Conservation (phyloP, 495 filamentous ascomycete species). For the Neurospora tetraspora region DNA sequence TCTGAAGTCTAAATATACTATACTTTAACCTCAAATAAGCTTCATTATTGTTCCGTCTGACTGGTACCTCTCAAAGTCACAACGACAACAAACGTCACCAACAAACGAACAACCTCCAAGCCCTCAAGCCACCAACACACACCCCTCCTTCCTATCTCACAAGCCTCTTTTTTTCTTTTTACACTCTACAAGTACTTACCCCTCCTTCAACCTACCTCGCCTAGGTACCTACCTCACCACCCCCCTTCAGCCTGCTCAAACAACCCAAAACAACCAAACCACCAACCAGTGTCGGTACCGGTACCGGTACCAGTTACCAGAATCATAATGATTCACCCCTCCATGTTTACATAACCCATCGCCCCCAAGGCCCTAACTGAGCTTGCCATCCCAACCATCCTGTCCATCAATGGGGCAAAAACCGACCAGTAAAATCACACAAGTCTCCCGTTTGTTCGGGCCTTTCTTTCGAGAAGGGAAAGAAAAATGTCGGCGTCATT, state of each 20-base stretch:
- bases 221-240: not conserved
- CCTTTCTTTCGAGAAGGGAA: not conserved
- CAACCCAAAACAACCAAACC: not conserved
- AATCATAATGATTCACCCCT: not conserved
- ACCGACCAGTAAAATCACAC: not conserved
- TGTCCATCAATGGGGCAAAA: not conserved
- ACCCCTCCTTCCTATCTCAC: not conserved
- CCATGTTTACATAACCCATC: not conserved
- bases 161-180: not conserved
- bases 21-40: not conserved
- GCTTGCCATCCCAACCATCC: not conserved
- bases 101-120: not conserved
- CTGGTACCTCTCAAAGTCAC: not conserved
- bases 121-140: not conserved
- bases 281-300: not conserved
- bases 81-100: not conserved
- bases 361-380: not conserved
- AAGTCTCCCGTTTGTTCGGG: not conserved
- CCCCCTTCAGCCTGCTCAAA: not conserved
- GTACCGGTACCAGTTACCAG: not conserved
- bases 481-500: not conserved
- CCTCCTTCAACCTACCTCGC: not conserved
- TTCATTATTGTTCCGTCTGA: not conserved
- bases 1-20: not conserved
- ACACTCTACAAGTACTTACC: not conserved